Conservation (phyloP, 345 rosid genomes). For the Eutrema yunnanense region DNA sequence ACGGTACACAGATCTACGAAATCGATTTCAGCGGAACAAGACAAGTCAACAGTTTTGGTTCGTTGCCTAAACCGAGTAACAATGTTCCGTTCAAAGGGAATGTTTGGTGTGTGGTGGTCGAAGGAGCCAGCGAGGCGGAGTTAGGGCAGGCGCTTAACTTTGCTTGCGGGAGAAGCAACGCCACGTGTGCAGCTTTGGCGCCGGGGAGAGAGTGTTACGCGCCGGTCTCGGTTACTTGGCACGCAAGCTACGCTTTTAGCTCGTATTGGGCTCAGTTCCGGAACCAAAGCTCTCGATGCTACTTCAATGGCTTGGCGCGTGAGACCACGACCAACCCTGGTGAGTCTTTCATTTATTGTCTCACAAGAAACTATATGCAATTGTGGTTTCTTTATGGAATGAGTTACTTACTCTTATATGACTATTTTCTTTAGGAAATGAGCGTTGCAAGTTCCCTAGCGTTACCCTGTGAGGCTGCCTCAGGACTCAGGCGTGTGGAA, state of each 20-base stretch:
- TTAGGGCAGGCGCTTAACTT: conserved; percentile 33
- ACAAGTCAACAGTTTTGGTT: conserved; percentile 15
- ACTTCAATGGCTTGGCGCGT: conserved; percentile 63
- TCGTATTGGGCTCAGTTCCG: conserved; percentile 62
- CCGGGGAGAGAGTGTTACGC: conserved; percentile 57
- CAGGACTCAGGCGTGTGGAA: not conserved
- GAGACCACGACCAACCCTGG: conserved; percentile 66
- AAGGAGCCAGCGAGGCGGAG: conserved; percentile 34
- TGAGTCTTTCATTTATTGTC: conserved; percentile 27
- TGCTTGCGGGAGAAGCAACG: conserved; percentile 46
- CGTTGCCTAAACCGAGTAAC: conserved; percentile 43
- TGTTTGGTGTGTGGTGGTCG: conserved; percentile 59
- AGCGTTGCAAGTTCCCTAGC: conserved; percentile 30
- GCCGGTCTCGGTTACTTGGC: conserved; percentile 47
- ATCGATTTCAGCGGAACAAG: conserved; percentile 50
- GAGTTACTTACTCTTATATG: not conserved
- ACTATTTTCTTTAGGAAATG: conserved; percentile 12
- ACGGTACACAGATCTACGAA: conserved; percentile 43
- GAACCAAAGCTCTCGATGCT: conserved; percentile 53
- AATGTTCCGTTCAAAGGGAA: conserved; percentile 49
- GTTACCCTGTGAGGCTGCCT: conserved; percentile 14
- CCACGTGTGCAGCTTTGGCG: conserved; percentile 46
- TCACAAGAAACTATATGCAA: not conserved
- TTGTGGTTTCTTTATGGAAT: not conserved
- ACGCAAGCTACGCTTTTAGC: conserved; percentile 75